Percentiles rank a stretch among this genome's conserved stretches.
phyloP scores from a whole-genome alignment of 352 stramenopile species.

The Phytophthora aleatoria region DNA sequence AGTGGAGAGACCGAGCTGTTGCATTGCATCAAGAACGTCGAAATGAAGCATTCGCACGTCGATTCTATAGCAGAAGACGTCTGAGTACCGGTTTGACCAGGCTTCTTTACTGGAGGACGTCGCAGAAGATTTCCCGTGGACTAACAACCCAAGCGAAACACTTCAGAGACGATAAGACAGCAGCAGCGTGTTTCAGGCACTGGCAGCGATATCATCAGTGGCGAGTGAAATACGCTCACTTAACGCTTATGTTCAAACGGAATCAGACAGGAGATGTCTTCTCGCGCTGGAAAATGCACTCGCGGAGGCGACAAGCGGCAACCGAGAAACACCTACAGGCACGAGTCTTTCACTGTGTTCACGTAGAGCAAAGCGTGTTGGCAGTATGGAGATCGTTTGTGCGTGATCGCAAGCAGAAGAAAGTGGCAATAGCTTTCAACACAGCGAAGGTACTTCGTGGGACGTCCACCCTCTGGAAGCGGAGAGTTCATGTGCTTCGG shows the following conservation, averaged over 20 bases:
- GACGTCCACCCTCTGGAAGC: conserved; percentile 32
- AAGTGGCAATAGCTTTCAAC: conserved; percentile 13
- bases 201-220: conserved; percentile 38
- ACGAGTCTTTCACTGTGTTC: conserved; percentile 27
- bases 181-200: conserved; percentile 14
- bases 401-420: conserved; percentile 8
- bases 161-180: not conserved
- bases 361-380: conserved; percentile 16
- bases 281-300: conserved; percentile 37
- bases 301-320: conserved; percentile 1
- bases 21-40: conserved; percentile 7
- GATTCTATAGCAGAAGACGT: conserved; percentile 15
- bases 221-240: conserved; percentile 28
- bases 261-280: conserved; percentile 38
- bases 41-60: not conserved
- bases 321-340: conserved; percentile 28
- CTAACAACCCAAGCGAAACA: conserved; percentile 4
- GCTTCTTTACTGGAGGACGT: conserved; percentile 13
- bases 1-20: conserved; percentile 21
- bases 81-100: conserved; percentile 8
- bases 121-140: conserved; percentile 2
- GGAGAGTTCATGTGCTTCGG: conserved; percentile 31
- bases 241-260: conserved; percentile 30
- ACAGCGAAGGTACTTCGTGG: conserved; percentile 5
- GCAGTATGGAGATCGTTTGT: conserved; percentile 13